Evolutionary conservation across 345 rosid species (phyloP), one percentile per base, ranked within the genome.

Genomic region (Stellera chamaejasme): DNA sequence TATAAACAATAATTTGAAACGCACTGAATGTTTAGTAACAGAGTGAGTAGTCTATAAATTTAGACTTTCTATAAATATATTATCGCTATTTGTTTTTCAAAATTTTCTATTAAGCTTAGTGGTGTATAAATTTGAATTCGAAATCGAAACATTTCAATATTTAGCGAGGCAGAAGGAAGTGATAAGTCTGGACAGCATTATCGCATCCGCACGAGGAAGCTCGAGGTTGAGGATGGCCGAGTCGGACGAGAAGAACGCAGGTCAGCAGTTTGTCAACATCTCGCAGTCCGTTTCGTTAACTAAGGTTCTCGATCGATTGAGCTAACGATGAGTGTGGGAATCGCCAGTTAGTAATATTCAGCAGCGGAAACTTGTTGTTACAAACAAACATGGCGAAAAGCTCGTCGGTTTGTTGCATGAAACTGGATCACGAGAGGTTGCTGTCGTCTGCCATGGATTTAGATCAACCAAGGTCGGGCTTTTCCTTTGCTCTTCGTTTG

Each of bases 361-460:
- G 64, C 78, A 58, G 61, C 66, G 69, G 59, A 79, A 55, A 64
- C 44, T 87, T 32, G 45, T 75, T 5, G 69, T 90, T 54, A 63
- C 68, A 50, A 90, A 87, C 71, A 72, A 68, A 23, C 66, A 77
- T 54, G 85, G 81, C 0, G 87, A 87, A 63, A 87, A 79, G 62
- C 83, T 90, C 7, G 79, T 83, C 44, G 95, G 98, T 7, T 58
- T 83, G 47, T 67, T 85, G 43, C 88, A 88, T 58, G 92, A 91
- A 19, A 76, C 95, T 55, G 86, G 86, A 12, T 88, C 96, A 3
- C 60, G 19, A 61, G 77, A 85, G 69, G 63, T 88, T 43, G 81
- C 78, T 8, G 55, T 91, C 62, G 50, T 88, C 43, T 91, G 95
- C 81, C 98, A 88, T 61, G 96, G 98, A 27, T 85, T 81, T 65